Conservation (phyloP, 225 moss, liverwort and hornwort species). For the Polytrichum formosum region DNA sequence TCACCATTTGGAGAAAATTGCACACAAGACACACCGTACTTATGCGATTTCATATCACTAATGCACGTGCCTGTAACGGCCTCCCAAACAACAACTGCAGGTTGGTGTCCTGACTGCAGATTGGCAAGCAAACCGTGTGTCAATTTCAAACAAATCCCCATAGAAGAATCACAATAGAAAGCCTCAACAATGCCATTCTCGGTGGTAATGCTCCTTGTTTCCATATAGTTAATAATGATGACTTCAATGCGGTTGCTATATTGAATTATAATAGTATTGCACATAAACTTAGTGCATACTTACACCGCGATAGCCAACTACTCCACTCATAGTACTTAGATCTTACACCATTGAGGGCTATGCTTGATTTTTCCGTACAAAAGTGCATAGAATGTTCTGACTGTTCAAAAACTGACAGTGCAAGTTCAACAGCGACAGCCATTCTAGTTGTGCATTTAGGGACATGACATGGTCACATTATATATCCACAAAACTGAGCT, state of each 20-base stretch:
- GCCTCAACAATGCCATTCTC: too few relatives aligned
- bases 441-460: not conserved
- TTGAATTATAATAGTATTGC: too few relatives aligned
- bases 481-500: not conserved
- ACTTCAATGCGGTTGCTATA: not conserved
- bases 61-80: conserved; percentile 47
- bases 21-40: conserved; percentile 61
- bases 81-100: conserved; percentile 70
- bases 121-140: not conserved
- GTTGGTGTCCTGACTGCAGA: conserved; percentile 74
- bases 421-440: not conserved
- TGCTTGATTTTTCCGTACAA: too few relatives aligned
- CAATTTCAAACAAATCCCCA: too few relatives aligned
- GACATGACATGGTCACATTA: not conserved
- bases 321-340: too few relatives aligned
- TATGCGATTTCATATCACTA: conserved; percentile 62
- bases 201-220: not conserved
- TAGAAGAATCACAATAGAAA: too few relatives aligned
- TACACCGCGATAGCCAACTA: too few relatives aligned
- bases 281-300: too few relatives aligned
- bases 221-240: not conserved
- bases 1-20: conserved; percentile 74
- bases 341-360: too few relatives aligned
- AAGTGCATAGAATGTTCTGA: too few relatives aligned
- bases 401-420: too few relatives aligned